Evolutionary conservation across 2,329 filamentous ascomycete genomes (phyloP).

Genomic region (Chaetomium olivaceum): DNA sequence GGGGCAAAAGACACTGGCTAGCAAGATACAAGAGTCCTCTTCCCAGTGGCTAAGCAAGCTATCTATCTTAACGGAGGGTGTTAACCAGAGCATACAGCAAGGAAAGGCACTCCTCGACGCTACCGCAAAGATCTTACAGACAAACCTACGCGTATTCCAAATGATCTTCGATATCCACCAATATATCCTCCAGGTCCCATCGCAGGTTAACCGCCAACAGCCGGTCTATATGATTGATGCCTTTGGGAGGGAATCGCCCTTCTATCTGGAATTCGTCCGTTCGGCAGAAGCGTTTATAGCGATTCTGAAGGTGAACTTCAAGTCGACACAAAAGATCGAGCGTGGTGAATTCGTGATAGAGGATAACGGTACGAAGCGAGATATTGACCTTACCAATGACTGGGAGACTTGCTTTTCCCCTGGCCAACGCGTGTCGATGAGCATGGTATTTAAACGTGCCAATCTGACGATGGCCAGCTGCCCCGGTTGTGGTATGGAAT

Average conservation of each 20-base stretch:
- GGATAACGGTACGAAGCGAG: background rate
- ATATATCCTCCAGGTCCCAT: background rate
- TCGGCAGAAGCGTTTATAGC: background rate
- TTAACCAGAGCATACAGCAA: background rate
- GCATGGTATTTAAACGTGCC: background rate
- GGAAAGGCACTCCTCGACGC: background rate
- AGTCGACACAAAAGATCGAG: background rate
- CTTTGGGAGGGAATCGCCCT: background rate
- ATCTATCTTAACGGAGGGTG: background rate
- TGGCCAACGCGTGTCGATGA: background rate
- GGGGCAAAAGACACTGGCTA: background rate
- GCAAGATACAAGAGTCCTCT: background rate
- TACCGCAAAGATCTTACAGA: background rate
- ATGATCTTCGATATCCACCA: background rate
- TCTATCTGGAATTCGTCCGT: background rate
- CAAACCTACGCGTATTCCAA: background rate
- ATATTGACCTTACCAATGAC: background rate
- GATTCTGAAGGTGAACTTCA: background rate
- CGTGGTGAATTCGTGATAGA: background rate
- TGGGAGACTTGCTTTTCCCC: background rate
- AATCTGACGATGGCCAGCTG: background rate
- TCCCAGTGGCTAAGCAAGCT: background rate
- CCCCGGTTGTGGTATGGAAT: background rate
- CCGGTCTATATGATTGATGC: background rate
- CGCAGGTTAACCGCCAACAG: background rate